A percentile compares a stretch with the other conserved stretches of the same genome.
Evolutionary conservation across 1,284 basidiomycete genomes (phyloP).

Genomic region (Taiwanofungus camphoratus): DNA sequence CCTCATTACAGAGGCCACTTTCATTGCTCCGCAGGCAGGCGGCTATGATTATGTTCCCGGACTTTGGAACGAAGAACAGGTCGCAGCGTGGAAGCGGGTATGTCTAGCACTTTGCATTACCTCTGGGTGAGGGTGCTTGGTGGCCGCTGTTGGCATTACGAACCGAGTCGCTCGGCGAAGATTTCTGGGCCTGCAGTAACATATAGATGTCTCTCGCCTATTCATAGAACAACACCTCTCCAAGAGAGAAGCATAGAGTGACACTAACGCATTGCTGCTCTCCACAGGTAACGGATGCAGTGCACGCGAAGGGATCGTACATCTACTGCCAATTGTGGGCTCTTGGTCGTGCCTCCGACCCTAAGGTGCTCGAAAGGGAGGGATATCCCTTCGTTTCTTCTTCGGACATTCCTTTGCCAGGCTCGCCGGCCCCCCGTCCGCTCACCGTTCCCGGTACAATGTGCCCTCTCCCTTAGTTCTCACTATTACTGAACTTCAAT

Average conservation of each 20-base stretch:
- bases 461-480: background rate
- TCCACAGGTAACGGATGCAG: constrained; percentile 23
- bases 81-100: constrained; percentile 39
- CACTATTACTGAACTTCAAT: constrained; percentile 13
- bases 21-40: constrained; percentile 33
- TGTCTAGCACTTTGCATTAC: constrained; percentile 7
- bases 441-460: constrained; percentile 11
- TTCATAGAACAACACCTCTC: no score
- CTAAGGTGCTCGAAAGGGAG: constrained; percentile 20
- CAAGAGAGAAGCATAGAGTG: no score
- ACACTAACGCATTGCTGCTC: no score
- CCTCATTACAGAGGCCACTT: constrained; percentile 40
- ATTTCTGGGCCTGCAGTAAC: no score
- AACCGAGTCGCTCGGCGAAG: no score
- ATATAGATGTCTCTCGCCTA: no score
- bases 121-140: no score
- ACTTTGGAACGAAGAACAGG: constrained; percentile 37
- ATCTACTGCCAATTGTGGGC: constrained; percentile 46
- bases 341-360: constrained; percentile 34
- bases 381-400: constrained; percentile 29
- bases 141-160: no score
- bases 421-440: constrained; percentile 33
- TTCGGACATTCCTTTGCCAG: constrained; percentile 37
- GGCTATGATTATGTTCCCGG: constrained; percentile 33
- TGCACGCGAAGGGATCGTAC: constrained; percentile 30